Conservation (phyloP, 1,139 yeast genomes). For the Scheffersomyces parashehatae region DNA sequence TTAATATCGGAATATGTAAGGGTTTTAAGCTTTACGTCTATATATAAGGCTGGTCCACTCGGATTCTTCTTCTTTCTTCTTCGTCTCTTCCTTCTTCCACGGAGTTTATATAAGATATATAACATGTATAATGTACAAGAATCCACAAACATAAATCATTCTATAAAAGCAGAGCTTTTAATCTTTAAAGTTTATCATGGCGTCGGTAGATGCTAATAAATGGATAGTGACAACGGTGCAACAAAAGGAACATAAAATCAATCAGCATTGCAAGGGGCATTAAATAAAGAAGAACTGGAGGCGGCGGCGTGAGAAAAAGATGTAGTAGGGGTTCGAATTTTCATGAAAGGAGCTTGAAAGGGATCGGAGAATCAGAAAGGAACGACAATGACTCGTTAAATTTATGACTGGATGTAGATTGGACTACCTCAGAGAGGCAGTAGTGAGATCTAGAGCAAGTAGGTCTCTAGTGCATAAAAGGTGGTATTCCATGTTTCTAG, state of each 20-base stretch:
- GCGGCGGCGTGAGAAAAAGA: not conserved
- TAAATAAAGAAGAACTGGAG: not conserved
- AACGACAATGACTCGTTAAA: not conserved
- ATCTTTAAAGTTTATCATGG: no score
- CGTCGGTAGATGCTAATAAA: no score
- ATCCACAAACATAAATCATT: not conserved
- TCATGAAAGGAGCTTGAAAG: not conserved
- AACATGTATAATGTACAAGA: constrained; percentile 1
- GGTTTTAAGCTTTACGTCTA: not conserved
- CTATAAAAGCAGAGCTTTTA: not conserved
- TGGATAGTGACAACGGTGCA: no score
- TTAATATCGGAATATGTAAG: not conserved
- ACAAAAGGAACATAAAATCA: no score
- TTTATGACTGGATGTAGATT: constrained; percentile 1
- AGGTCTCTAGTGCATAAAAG: no score
- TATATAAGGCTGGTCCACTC: not conserved
- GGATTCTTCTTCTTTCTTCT: no score
- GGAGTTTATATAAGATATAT: no score
- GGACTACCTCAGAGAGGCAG: not conserved
- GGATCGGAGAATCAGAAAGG: constrained; percentile 1
- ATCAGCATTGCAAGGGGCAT: no score
- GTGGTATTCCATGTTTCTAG: no score
- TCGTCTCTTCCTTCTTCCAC: no score
- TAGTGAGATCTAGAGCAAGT: no score
- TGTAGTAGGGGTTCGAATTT: not conserved